A percentile compares a stretch with the other conserved stretches of the same genome.
Conservation (phyloP, 345 rosid species). For the Pelargonium nanum region DNA sequence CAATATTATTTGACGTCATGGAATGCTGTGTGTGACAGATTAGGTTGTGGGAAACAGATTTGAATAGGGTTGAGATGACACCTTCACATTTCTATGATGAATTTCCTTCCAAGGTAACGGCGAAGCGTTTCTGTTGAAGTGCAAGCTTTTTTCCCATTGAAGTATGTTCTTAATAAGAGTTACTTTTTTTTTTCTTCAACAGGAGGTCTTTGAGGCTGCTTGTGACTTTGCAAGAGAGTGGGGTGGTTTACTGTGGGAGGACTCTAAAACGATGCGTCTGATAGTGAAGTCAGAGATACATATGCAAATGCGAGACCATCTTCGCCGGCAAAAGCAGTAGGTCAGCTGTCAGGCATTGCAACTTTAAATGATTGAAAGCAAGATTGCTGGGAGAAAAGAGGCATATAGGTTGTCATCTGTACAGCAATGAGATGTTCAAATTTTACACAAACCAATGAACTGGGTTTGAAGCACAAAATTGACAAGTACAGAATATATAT, state of each 20-base stretch:
- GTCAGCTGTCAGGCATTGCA: too few species aligned
- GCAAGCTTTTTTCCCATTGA: background rate
- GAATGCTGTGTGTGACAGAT: slow-evolving; percentile 33
- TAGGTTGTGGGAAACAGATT: slow-evolving; percentile 90
- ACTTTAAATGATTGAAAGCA: background rate
- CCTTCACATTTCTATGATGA: slow-evolving; percentile 72
- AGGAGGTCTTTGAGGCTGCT: slow-evolving; percentile 83
- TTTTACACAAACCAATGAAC: too few species aligned
- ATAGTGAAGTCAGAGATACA: slow-evolving; percentile 75
- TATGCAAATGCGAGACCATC: slow-evolving; percentile 66
- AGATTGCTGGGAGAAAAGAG: too few species aligned
- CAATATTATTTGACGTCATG: background rate
- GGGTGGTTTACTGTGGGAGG: slow-evolving; percentile 85
- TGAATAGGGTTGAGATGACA: slow-evolving; percentile 81
- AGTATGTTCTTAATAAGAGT: background rate
- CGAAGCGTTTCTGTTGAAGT: slow-evolving; percentile 4
- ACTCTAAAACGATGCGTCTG: slow-evolving; percentile 75
- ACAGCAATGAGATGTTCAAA: too few species aligned
- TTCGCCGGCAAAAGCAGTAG: slow-evolving; percentile 51
- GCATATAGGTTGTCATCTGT: too few species aligned
- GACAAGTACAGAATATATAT: too few species aligned
- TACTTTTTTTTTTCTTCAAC: slow-evolving; percentile 8
- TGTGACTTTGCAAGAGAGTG: slow-evolving; percentile 70
- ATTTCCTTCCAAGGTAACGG: slow-evolving; percentile 69
- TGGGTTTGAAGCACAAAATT: too few species aligned